phyloP scores from a whole-genome alignment of 345 rosid species.

The Populus deltoides region DNA sequence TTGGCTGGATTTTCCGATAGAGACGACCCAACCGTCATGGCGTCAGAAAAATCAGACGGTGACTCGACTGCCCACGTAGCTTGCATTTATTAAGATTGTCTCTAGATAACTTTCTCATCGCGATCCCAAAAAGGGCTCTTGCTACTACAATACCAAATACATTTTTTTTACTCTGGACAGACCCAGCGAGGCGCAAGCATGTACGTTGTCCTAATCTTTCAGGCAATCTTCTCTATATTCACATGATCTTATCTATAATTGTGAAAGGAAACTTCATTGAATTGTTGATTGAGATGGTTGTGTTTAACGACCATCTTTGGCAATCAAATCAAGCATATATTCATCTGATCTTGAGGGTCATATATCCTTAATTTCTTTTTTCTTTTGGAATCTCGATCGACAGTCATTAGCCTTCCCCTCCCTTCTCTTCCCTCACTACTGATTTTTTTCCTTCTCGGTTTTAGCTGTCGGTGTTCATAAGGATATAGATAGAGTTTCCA shows the following conservation, averaged over 20 bases:
- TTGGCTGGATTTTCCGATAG: slow-evolving; percentile 6
- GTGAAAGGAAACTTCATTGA: neutral
- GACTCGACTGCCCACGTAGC: neutral
- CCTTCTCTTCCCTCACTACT: neutral
- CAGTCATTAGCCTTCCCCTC: too few species aligned
- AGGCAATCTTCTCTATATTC: too few species aligned
- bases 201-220: too few species aligned
- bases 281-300: neutral
- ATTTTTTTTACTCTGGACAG: too few species aligned
- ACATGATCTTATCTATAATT: neutral
- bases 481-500: neutral
- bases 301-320: neutral
- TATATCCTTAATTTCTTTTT: neutral
- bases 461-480: slow-evolving; percentile 2
- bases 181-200: too few species aligned
- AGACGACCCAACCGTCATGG: neutral
- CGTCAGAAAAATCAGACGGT: too few species aligned
- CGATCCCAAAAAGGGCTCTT: neutral
- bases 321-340: neutral
- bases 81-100: neutral
- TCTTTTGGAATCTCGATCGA: too few species aligned
- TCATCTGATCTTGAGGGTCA: too few species aligned
- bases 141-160: too few species aligned
- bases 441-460: neutral
- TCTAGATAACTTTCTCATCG: neutral